These are phyloP conservation scores for Pyrenophora tritici-repentis DNA, from an alignment of 2,329 filamentous ascomycete genomes.

Conservation along the genomic window DNA sequence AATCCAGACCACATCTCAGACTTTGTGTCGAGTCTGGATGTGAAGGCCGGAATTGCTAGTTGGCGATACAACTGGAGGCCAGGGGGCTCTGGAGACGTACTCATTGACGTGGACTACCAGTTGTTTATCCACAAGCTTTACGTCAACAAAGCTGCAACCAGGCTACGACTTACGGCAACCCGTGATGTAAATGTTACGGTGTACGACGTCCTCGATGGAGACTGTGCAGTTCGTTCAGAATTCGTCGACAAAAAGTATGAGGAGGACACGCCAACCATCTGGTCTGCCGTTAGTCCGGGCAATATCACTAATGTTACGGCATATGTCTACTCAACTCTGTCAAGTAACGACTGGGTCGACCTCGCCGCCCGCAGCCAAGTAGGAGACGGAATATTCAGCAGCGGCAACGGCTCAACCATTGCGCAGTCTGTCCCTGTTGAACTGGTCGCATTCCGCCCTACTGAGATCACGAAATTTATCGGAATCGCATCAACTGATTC, in stretches of 20 bases:
- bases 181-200: slow-evolving; percentile 61
- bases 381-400: slow-evolving; percentile 55
- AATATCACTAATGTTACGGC: slow-evolving; percentile 68
- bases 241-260: slow-evolving; percentile 63
- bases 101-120: slow-evolving; percentile 66
- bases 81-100: slow-evolving; percentile 42
- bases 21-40: slow-evolving; percentile 66
- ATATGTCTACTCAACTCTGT: slow-evolving; percentile 60
- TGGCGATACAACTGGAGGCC: slow-evolving; percentile 73
- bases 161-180: slow-evolving; percentile 62
- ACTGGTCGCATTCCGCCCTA: slow-evolving; percentile 58
- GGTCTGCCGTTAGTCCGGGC: slow-evolving; percentile 66
- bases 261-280: slow-evolving; percentile 60
- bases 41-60: slow-evolving; percentile 64
- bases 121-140: slow-evolving; percentile 68
- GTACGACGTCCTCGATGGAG: slow-evolving; percentile 70
- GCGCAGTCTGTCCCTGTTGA: slow-evolving; percentile 63
- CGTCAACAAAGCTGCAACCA: slow-evolving; percentile 65
- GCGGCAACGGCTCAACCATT: slow-evolving; percentile 65
- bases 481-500: slow-evolving; percentile 72
- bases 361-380: slow-evolving; percentile 52
- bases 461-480: slow-evolving; percentile 68
- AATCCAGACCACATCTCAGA: slow-evolving; percentile 62
- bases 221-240: slow-evolving; percentile 67
- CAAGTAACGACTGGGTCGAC: slow-evolving; percentile 53